A percentile compares a stretch with the other conserved stretches of the same genome.
These are phyloP conservation scores for Pythium rhizo-oryzae DNA, from an alignment of 352 stramenopile species.

Conservation along the genomic window DNA sequence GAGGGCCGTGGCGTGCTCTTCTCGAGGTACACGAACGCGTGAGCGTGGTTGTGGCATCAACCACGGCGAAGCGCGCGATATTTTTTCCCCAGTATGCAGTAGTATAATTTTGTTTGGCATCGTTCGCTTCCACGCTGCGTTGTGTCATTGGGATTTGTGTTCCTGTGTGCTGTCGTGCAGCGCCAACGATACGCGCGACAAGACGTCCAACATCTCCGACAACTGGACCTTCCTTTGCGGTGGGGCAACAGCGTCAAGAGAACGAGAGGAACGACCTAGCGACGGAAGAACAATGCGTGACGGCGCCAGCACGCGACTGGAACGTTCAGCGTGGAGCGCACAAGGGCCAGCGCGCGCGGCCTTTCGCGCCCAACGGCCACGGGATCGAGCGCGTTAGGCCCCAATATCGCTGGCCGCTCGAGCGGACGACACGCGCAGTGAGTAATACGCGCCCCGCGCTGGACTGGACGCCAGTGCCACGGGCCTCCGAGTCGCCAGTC, in stretches of 20 bases:
- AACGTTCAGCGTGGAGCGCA: background rate
- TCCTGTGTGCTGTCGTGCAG: too few species aligned
- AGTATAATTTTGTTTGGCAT: slow-evolving; percentile 9
- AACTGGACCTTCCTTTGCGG: too few species aligned
- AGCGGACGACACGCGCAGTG: background rate
- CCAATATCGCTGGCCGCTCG: background rate
- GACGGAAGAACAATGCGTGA: too few species aligned
- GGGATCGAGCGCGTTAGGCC: background rate
- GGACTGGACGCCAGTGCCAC: background rate
- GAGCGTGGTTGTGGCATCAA: background rate
- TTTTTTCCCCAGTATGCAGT: slow-evolving; percentile 6
- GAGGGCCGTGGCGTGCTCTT: background rate
- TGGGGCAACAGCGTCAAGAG: too few species aligned
- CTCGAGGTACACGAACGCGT: background rate
- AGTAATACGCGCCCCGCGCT: background rate
- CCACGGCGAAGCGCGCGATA: background rate
- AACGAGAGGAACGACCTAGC: too few species aligned
- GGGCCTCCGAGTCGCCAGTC: background rate
- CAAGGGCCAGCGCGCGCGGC: too few species aligned
- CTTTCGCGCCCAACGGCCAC: background rate
- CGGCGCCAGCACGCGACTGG: background rate
- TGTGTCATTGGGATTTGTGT: too few species aligned
- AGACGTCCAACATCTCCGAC: too few species aligned
- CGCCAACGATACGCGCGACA: too few species aligned
- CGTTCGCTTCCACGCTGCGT: background rate